Percentiles rank a stretch among this genome's conserved stretches.
Evolutionary conservation across 345 rosid species (phyloP).

Genomic region (Microcos paniculata): DNA sequence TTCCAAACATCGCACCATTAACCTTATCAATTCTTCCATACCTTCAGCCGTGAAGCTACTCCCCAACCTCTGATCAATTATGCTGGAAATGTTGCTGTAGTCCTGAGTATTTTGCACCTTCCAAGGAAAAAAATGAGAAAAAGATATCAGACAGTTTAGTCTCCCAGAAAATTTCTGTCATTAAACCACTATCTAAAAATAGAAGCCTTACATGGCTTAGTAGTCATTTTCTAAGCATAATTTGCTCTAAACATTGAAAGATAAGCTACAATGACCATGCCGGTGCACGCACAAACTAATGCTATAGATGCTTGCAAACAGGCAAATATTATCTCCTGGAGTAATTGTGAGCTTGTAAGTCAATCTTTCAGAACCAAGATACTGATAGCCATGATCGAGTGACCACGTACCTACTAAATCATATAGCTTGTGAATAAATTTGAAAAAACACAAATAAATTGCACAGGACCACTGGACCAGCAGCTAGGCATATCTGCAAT

Average conservation of each 20-base stretch:
- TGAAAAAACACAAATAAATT: background rate
- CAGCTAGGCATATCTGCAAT: background rate
- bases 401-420: background rate
- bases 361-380: background rate
- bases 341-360: background rate
- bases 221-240: background rate
- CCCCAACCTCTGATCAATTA: constrained; percentile 68
- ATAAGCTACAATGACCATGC: background rate
- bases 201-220: background rate
- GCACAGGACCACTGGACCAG: background rate
- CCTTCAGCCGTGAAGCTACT: constrained; percentile 77
- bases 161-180: background rate
- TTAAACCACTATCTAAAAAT: background rate
- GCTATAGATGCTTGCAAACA: background rate
- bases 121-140: background rate
- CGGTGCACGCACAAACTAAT: background rate
- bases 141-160: background rate
- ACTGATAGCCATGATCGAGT: background rate
- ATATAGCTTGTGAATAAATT: background rate
- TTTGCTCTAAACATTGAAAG: background rate
- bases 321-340: background rate
- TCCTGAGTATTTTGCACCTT: constrained; percentile 66
- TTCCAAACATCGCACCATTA: constrained; percentile 57
- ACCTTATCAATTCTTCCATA: constrained; percentile 66
- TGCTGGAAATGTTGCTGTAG: constrained; percentile 42